Base-by-base conservation (phyloP, 768 basidiomycete species). In the Boletus barrowsii region DNA sequence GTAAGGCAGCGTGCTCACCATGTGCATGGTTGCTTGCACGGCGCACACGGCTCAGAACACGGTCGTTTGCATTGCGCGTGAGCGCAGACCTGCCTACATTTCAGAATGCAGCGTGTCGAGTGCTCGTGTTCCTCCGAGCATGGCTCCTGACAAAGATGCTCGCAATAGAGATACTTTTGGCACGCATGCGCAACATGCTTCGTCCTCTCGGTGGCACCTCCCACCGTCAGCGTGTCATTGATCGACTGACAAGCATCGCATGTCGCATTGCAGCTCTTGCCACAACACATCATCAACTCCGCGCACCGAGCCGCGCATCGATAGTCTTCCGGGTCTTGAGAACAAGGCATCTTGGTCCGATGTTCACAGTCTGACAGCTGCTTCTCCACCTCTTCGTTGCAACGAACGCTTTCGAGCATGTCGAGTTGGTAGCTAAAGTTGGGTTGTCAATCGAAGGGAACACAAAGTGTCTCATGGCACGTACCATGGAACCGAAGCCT, bases 1-100 rank as follows among this genome's bases (percentile, higher is more conserved):
- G 30, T 14, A 4, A 18, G 35, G 22, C 26, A 29, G 42, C 42
- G 53, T 50, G 70, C 52, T 58, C 42, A 61, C 83, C 87, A 88
- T 4, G 72, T 73, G 57, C 87, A 89, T 5, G 75, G 69, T 59
- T 84, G 79, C 59, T 80, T 76, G 63, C 87, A 88, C 3, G 85
- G 83, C 1, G 81, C 75, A 58, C 86, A 87, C 1, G 80, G 78
- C 0, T 60, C 70, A 1, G 76, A 81, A 56, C 87, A 88, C 17
- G 68, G 58, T 1, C 64, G 61, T 7, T 53, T 69, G 63, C 86
- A 87, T 13, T 65, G 68, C 1, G 79, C 71, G 62, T 87, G 86
- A 15, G 61, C 42, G 59, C 86, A 88, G 14, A 65, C 68, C 60
- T 86, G 83, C 20, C 80, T 73, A 56, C 84, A 87, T 6, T 62